Base-by-base conservation (phyloP, 176 grass and related monocot genomes). In the Zoysia japonica region DNA sequence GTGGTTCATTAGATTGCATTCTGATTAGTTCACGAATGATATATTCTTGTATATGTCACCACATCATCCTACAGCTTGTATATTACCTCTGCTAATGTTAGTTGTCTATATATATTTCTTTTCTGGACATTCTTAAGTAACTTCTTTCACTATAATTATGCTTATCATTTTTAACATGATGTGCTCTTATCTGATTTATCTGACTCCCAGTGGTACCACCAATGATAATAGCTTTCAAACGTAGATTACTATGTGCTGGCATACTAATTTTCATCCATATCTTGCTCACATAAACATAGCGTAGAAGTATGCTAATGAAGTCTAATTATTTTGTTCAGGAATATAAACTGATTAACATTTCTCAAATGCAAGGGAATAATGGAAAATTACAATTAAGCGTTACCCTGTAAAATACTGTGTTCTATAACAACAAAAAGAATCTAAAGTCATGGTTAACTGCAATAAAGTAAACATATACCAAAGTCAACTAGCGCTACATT, bases 1-100 rank as follows among this genome's bases (percentile, higher is more conserved):
- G 44, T 20, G 44, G 35, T 68, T 82, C 62, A 70, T 79, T 36
- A 36, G 9, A 56, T 87, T 74, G 42, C 61, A 66, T 65, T 67
- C 36, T 20, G 13, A 74, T 47, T 19, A 41, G 57, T 73, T 42
- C 11, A 19, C 9, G 61, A 8, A 11, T 70, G 28, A 51, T 44
- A 53, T 41, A 38, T 65, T 10, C 17, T 69, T 75, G 28, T 57
- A 76, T 77, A 40, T 7, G 46, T 55, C 56, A 65, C 4, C 76
- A 47, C 19, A 65, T 56, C 57, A 28, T 28, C 28, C 28, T 28
- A 28, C 28, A 72, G 20, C 52, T 78, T 73, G 11, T 3, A 50
- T 64, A 53, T 71, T 71, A 57, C 3, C 41, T 83, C 65, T 62
- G 73, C 40, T 66, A 60, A 65, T 36, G 47, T 10, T 7, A 66